These are phyloP conservation scores for Cetradonia linearis DNA, from an alignment of 495 filamentous ascomycete genomes.

Conservation along the genomic window DNA sequence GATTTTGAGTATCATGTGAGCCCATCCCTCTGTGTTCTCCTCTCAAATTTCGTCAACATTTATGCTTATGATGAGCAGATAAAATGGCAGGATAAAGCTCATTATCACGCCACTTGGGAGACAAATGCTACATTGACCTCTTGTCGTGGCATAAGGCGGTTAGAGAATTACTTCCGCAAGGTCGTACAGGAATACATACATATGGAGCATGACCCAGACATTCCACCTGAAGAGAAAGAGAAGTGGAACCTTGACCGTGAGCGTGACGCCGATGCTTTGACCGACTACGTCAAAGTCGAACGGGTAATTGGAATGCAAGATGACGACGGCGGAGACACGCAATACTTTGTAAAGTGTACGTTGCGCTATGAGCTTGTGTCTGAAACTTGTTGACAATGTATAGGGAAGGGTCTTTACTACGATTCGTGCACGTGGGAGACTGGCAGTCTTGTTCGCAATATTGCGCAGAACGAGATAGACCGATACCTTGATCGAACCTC, in stretches of 20 bases:
- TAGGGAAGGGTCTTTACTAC: constrained; percentile 71
- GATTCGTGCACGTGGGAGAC: constrained; percentile 90
- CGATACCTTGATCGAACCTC: constrained; percentile 74
- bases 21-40: constrained; percentile 7
- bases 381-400: constrained; percentile 22
- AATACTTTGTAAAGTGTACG: constrained; percentile 90
- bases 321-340: constrained; percentile 55
- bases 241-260: constrained; percentile 85
- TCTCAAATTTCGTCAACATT: not conserved
- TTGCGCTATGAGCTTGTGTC: not conserved
- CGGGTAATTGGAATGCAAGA: constrained; percentile 75
- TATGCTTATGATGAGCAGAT: constrained; percentile 40
- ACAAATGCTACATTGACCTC: constrained; percentile 56
- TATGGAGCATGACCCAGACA: constrained; percentile 55
- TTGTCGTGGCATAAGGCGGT: constrained; percentile 64
- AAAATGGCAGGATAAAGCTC: constrained; percentile 93
- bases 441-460: constrained; percentile 59
- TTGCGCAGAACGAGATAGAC: constrained; percentile 80
- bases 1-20: constrained; percentile 77
- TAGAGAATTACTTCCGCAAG: constrained; percentile 91
- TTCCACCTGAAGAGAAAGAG: constrained; percentile 77
- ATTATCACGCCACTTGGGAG: constrained; percentile 95
- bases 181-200: constrained; percentile 63
- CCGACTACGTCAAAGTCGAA: constrained; percentile 82
- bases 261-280: constrained; percentile 67